Base-by-base conservation (phyloP, 768 basidiomycete genomes). In the Boletus insuetus region DNA sequence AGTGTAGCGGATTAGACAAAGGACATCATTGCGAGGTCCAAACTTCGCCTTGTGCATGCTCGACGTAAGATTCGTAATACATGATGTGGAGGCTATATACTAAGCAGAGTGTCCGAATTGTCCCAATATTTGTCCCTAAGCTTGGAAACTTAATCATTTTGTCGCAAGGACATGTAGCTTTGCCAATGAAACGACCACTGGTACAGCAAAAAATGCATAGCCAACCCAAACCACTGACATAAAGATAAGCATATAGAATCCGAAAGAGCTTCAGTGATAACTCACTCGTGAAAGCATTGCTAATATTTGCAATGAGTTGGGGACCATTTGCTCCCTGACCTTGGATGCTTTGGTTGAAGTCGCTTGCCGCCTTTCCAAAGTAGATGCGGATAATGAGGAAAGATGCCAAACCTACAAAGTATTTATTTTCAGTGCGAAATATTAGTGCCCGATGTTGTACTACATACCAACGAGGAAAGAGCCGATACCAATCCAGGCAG, bases 241-340 rank as follows among this genome's bases (percentile, higher is more conserved):
- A 10, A 49, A 16, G 10, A 53, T 62, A 24, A 60, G 38, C 38
- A 37, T 41, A 44, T 40, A 35, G 38, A 22, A 42, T 46, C 29
- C 11, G 3, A 54, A 22, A 47, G 24, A 16, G 22, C 10, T 39
- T 34, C 14, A 56, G 38, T 26, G 38, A 24, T 10, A 14, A 79
- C 85, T 64, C 58, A 91, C 89, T 88, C 42, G 82, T 85, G 58
- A 91, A 91, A 8, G 81, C 88, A 60, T 88, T 90, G 57, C 85
- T 80, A n/a, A 75, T 74, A 12, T 74, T 67, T 29, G 90, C 89
- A 42, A 83, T 72, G 42, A 91, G 74, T 34, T 82, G 72, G 2
- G 86, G 85, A 6, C 79, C 85, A 52, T 78, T 71, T 4, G 65
- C 55, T 20, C 84, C 85, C 56, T 79, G 78, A 10, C 77, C 67